Evolutionary conservation across 768 basidiomycete species (phyloP).

Genomic region (Trametes villosa): DNA sequence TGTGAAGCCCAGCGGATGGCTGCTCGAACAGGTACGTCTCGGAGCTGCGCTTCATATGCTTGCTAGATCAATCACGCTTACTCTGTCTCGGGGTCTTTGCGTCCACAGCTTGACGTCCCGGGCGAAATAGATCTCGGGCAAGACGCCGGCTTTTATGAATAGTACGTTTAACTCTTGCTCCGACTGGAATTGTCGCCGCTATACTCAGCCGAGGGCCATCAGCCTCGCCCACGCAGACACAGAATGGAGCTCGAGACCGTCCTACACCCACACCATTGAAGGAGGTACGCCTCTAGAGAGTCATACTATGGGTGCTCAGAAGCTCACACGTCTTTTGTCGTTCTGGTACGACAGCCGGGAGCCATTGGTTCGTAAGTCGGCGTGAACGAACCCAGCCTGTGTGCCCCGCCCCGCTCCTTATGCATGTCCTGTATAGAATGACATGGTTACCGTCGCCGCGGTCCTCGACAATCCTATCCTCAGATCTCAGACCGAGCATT

Average conservation of each 20-base stretch:
- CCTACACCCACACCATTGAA: not conserved
- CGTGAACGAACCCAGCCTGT: not conserved
- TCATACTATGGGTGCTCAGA: not conserved
- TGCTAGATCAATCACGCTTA: too few relatives aligned
- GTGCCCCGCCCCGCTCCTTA: not conserved
- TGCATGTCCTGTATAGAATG: slow-evolving; percentile 45
- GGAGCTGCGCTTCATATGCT: too few relatives aligned
- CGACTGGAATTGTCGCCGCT: too few relatives aligned
- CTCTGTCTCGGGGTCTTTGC: too few relatives aligned
- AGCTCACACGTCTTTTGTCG: not conserved
- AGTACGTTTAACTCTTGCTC: not conserved
- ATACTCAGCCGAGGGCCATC: too few relatives aligned
- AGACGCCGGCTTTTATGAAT: not conserved
- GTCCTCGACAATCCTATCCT: slow-evolving; percentile 50
- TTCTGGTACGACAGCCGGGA: slow-evolving; percentile 45
- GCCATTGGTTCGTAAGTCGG: slow-evolving; percentile 59
- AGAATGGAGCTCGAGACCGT: not conserved
- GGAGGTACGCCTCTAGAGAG: not conserved
- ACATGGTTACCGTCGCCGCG: slow-evolving; percentile 55
- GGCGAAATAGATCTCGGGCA: not conserved
- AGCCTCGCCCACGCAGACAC: not conserved
- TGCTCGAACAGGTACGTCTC: too few relatives aligned
- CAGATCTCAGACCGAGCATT: slow-evolving; percentile 49
- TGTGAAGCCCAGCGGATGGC: too few relatives aligned
- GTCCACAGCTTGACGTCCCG: too few relatives aligned